phyloP scores from a whole-genome alignment of 345 rosid species.

The Laguncularia racemosa region DNA sequence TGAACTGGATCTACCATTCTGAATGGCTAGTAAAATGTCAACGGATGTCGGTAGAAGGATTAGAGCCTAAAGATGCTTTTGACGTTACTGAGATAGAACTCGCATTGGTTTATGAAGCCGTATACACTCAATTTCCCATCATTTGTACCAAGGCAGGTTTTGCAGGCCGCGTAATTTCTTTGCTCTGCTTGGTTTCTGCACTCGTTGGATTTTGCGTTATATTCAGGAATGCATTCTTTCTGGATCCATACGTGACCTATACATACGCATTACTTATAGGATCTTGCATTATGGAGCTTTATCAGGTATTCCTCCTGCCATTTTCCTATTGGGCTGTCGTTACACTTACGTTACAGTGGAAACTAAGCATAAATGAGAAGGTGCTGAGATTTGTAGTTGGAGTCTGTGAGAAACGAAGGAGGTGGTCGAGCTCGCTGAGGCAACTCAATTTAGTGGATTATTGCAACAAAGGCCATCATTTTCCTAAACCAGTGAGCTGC shows the following conservation, averaged over 20 bases:
- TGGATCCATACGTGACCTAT: constrained; percentile 1
- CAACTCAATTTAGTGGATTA: too few relatives aligned
- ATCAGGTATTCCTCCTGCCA: neutral
- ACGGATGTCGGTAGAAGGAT: neutral
- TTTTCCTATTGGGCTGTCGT: neutral
- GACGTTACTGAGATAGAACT: neutral
- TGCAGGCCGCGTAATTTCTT: too few relatives aligned
- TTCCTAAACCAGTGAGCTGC: too few relatives aligned
- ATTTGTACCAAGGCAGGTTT: too few relatives aligned
- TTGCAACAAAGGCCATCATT: too few relatives aligned
- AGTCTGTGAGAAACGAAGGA: neutral
- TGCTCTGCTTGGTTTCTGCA: constrained; percentile 2
- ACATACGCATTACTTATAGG: neutral
- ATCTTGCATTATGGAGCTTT: neutral
- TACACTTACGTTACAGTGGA: rapidly evolving
- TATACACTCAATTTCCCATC: neutral
- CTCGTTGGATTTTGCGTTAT: neutral
- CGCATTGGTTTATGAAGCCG: neutral
- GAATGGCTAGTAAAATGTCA: too few relatives aligned
- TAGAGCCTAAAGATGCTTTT: neutral
- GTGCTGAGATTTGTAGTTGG: neutral
- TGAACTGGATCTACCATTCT: neutral
- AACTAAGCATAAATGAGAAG: neutral
- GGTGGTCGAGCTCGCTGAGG: too few relatives aligned
- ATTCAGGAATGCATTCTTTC: neutral